Evolutionary conservation across 202 grass and related monocot genomes (phyloP), one percentile per base, ranked within the genome.

Genomic region (Musa balbisiana): DNA sequence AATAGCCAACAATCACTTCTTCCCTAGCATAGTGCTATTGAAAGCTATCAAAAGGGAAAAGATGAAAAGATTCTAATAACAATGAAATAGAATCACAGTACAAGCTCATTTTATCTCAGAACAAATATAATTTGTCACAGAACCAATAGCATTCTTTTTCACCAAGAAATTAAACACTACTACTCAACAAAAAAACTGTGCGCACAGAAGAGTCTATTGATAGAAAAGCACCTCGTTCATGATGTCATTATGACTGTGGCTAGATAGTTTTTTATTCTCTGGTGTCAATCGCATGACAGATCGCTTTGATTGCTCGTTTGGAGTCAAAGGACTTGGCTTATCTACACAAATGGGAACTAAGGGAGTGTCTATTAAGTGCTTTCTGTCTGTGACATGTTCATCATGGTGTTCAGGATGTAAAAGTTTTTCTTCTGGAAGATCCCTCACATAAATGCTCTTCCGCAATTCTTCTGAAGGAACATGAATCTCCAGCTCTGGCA

Each of bases 401-500:
- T 85, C 78, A 87, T 24, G 33, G 66, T 63, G 52, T 77, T 53
- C 23, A 71, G 78, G 53, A 82, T 72, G 83, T 67, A 77, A 24
- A 69, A 51, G 59, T 56, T 62, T 73, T 29, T 82, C 78, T 80
- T 78, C 76, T 71, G 85, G 81, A 73, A 63, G 64, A 75, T 80
- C 60, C 69, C 33, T 63, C 64, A 78, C 25, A 9, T 59, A 11
- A 72, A 76, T 50, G 53, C 17, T 80, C 69, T 72, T 72, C 64
- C 62, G 78, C 66, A 75, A 71, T 80, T 92, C 80, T 87, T 90
- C 87, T 33, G 84, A 92, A 81, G 85, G 89, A 67, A 95, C 91
- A 54, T 85, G 85, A 83, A 95, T 90, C 22, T 95, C 89, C 56
- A 52, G 87, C 79, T 99, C 89, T 83, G 83, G 75, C 68, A 79